Base-by-base conservation (phyloP, 495 filamentous ascomycete species). In the Cercophora sp. region DNA sequence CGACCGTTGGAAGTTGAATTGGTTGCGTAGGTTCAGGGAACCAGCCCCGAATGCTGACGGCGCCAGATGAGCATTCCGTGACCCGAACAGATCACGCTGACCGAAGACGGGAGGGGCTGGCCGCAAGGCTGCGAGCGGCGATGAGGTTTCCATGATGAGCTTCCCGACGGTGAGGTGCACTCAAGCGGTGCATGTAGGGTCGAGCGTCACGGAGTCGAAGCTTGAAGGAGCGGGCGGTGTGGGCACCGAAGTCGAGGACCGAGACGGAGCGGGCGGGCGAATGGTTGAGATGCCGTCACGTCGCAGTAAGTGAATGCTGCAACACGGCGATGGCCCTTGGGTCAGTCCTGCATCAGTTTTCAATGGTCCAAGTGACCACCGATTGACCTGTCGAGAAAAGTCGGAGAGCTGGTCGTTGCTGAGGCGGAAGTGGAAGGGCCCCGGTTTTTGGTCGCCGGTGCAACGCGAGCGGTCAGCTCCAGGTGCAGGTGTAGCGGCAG, bases 71-170 rank as follows among this genome's bases (percentile, higher is more conserved):
- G 77, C 72, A 34, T 78, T 68, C 22, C 49, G 65, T 3, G 80
- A 61, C n/a, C 62, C 67, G 52, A 73, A 74, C 52, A 75, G 48
- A 44, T 72, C 71, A 39, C 61, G 62, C 11, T 67, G 65, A 8
- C 68, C 72, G 63, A 76, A 80, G 20, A 55, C 46, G 40, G 87
- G 72, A 26, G 86, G 81, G 4, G 84, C 79, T 55, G 89, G 89
- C 77, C 89, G 91, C 86, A 98, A 88, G 32, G 91, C 90, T 64
- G 92, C 93, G 61, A 96, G 72, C 39, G 93, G 93, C 51, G 93
- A 98, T 43, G 92, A 98, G 40, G 85, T 85, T 71, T 96, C 88
- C 89, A 98, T 96, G 25, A 23, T 68, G 29, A 27, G 26, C 10
- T 37, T 13, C 13, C 20, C 9, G n/a, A 20, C 16, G 50, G 41